phyloP scores from a whole-genome alignment of 78 protist genomes.

The Cavenderia fasciculata region DNA sequence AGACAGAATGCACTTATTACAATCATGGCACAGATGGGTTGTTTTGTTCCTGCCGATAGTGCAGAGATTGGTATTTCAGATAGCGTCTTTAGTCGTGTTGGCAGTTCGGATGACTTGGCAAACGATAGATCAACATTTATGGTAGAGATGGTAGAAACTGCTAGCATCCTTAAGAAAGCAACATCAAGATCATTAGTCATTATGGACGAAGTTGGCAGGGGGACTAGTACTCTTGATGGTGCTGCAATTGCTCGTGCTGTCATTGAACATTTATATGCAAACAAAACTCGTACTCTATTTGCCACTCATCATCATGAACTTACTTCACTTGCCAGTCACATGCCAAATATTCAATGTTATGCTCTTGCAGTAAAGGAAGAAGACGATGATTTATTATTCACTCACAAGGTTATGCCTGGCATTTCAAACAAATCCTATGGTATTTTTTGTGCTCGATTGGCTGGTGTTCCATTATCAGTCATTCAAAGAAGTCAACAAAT shows the following conservation, averaged over 20 bases:
- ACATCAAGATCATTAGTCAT: constrained; percentile 88
- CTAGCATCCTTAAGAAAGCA: constrained; percentile 82
- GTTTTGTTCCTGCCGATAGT: constrained; percentile 93
- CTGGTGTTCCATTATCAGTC: constrained; percentile 81
- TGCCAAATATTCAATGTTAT: constrained; percentile 25
- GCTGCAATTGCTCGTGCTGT: constrained; percentile 92
- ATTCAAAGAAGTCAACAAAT: constrained; percentile 21
- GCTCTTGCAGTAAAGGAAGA: constrained; percentile 79
- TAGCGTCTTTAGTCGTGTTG: constrained; percentile 91
- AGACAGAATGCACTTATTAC: constrained; percentile 83
- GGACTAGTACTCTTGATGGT: constrained; percentile 96
- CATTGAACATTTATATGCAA: constrained; percentile 63
- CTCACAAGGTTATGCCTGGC: constrained; percentile 88
- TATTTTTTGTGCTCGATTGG: constrained; percentile 93
- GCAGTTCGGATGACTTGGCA: constrained; percentile 89
- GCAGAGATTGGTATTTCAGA: constrained; percentile 74
- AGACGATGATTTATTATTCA: constrained; percentile 22
- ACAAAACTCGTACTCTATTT: constrained; percentile 76
- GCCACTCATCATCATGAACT: constrained; percentile 94
- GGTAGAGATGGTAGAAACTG: constrained; percentile 93
- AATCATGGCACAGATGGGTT: constrained; percentile 95
- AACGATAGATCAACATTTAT: constrained; percentile 91
- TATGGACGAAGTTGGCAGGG: constrained; percentile 97
- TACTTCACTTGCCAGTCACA: neutral
- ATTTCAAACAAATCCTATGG: constrained; percentile 92